These are phyloP conservation scores for Teratosphaeria zuluensis DNA, from an alignment of 2,329 filamentous ascomycete species.

Conservation along the genomic window DNA sequence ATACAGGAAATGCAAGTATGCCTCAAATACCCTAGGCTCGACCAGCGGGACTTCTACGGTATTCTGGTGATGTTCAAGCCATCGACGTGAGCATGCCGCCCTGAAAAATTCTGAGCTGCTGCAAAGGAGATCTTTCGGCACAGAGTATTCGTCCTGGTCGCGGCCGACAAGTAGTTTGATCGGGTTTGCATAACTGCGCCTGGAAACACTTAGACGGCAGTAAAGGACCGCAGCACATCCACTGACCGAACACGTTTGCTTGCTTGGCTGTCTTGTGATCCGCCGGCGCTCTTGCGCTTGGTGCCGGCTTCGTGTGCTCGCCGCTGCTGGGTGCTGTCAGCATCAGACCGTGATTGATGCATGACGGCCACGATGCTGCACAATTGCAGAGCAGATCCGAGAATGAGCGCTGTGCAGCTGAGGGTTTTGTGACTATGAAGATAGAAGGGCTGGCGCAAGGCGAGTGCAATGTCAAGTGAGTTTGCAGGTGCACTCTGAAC, in stretches of 20 bases:
- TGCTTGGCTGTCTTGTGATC: not conserved
- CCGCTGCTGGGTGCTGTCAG: not conserved
- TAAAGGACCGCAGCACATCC: not conserved
- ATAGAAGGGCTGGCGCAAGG: no score
- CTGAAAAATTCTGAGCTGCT: conserved; percentile 8
- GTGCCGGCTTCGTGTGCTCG: not conserved
- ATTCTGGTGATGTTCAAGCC: not conserved
- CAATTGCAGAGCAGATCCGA: no score
- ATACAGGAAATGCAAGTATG: not conserved
- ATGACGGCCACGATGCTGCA: not conserved
- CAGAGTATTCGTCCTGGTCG: conserved; percentile 3
- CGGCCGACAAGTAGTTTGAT: conserved; percentile 6
- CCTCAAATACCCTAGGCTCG: not conserved
- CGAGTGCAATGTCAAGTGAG: no score
- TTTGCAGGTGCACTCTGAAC: no score
- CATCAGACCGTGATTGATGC: not conserved
- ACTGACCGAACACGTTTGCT: not conserved
- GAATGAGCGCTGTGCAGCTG: no score
- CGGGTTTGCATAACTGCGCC: not conserved
- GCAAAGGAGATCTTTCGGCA: conserved; percentile 8
- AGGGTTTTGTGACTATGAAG: no score
- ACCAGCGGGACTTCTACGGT: not conserved
- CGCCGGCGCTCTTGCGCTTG: not conserved
- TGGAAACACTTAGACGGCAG: not conserved
- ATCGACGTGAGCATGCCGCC: conserved; percentile 2